Conservation (phyloP, 257 asterid species). For the Sherardia arvensis region DNA sequence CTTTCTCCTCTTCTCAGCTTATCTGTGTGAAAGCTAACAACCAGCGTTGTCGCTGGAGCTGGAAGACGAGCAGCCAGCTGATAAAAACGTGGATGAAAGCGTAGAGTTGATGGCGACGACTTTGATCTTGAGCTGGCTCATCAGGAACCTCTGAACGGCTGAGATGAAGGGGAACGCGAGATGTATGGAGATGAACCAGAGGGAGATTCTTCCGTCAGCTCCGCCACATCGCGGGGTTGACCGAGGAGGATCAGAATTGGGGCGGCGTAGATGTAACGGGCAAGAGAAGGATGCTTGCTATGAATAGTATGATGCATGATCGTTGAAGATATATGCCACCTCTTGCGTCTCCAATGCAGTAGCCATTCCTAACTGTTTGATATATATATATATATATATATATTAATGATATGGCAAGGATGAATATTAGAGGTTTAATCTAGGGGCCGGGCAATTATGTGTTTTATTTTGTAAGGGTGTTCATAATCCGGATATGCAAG, state of each 20-base stretch:
- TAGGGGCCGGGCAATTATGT: no score
- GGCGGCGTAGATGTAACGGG: slow-evolving; percentile 26
- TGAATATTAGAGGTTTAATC: no score
- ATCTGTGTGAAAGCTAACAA: no score
- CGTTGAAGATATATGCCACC: slow-evolving; percentile 30
- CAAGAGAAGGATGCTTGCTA: slow-evolving; percentile 13
- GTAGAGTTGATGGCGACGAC: slow-evolving; percentile 20
- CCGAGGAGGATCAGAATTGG: slow-evolving; percentile 28
- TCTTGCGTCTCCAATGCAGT: slow-evolving; percentile 30
- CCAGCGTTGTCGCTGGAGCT: no score
- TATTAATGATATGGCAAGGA: no score
- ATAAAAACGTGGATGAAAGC: slow-evolving; percentile 15
- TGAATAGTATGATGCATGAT: slow-evolving; percentile 22
- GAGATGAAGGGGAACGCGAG: slow-evolving; percentile 24
- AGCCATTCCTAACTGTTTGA: slow-evolving; percentile 35
- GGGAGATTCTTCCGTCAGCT: slow-evolving; percentile 16
- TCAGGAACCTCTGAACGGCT: slow-evolving; percentile 30
- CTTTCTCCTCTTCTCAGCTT: no score
- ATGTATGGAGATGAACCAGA: slow-evolving; percentile 28
- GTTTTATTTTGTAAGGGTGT: no score
- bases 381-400: no score
- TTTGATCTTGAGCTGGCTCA: slow-evolving; percentile 32
- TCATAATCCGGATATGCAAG: no score
- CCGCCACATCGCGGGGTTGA: slow-evolving; percentile 29
- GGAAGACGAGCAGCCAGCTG: slow-evolving; percentile 26